A percentile compares a stretch with the other conserved stretches of the same genome.
Conservation (phyloP, 768 basidiomycete genomes). For the Rhizopogon sp. region DNA sequence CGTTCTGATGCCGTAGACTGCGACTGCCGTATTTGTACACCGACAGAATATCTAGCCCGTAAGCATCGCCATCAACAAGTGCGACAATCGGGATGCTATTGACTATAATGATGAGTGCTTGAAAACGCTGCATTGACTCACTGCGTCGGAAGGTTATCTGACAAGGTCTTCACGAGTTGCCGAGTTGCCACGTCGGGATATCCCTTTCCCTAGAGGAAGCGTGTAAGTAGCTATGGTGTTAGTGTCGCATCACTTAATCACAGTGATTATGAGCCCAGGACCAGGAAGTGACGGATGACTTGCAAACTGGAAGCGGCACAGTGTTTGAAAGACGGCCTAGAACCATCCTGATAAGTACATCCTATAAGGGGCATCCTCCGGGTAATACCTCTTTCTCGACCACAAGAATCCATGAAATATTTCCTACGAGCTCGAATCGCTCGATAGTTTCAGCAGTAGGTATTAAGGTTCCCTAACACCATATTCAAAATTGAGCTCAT, state of each 20-base stretch:
- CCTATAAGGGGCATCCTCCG: background rate
- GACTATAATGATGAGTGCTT: background rate
- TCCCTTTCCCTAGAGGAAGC: constrained; percentile 75
- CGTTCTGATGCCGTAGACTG: constrained; percentile 64
- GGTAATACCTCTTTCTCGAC: constrained; percentile 86
- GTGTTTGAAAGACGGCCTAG: constrained; percentile 92
- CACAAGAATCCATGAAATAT: constrained; percentile 74
- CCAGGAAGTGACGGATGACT: constrained; percentile 48
- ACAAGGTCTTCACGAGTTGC: constrained; percentile 71
- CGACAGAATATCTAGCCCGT: constrained; percentile 88
- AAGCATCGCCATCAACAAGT: constrained; percentile 88
- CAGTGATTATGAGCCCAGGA: constrained; percentile 75
- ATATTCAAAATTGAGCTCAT: background rate
- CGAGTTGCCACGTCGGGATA: constrained; percentile 94
- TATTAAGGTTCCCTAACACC: constrained; percentile 62
- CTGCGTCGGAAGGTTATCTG: constrained; percentile 59
- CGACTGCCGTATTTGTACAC: constrained; percentile 82
- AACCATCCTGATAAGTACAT: background rate
- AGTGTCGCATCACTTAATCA: constrained; percentile 21
- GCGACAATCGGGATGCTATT: constrained; percentile 70
- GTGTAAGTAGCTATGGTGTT: constrained; percentile 4
- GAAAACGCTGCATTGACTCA: constrained; percentile 24
- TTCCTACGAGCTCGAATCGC: constrained; percentile 48
- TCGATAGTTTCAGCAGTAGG: constrained; percentile 72
- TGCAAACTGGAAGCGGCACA: constrained; percentile 57